Evolutionary conservation across 2,329 filamentous ascomycete species (phyloP), one percentile per base, ranked within the genome.

Genomic region (Talaromyces sp.): DNA sequence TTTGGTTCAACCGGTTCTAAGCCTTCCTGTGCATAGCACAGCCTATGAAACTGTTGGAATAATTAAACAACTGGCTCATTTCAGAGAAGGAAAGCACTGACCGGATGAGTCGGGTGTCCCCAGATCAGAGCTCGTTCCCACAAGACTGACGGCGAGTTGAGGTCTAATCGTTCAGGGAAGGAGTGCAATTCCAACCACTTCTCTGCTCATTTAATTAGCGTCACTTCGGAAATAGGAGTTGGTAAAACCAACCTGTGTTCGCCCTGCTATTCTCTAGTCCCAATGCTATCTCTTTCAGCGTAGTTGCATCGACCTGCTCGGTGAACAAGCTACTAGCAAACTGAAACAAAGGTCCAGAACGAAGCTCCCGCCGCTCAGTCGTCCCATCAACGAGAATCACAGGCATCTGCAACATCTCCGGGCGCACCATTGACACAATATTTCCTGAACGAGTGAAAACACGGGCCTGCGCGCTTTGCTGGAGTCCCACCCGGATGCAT

Each of bases 71-170:
- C 2, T 1, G 4, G 11, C 11, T 55, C 7, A 36, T 28, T 13
- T 59, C 32, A 22, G 13, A 7, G 27, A 27, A 42, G 17, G 17
- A 6, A 27, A 27, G n/a, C 11, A 54, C 60, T 32, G 60, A 67
- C 65, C 8, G 65, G 65, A 61, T 67, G 65, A 9, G 30, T 66
- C 22, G 65, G 65, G 58, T 67, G 65, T n/a, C 65, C 65, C 17
- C 36, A 64, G 30, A 66, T 57, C 47, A 65, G n/a, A 3, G 65
- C 19, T 42, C 58, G 42, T 32, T 67, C 65, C 65, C 65, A 67
- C 3, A 25, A 53, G n/a, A 59, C 17, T 4, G 58, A 61, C 32
- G 39, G 22, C 39, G 51, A 30, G 25, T 28, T 36, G 32, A 30
- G 51, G 58, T 5, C 25, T 15, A 7, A 22, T 42, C 30, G 33